Evolutionary conservation across 75 land plant genomes (phyloP), one percentile per base, ranked within the genome.

Genomic region (Azolla pinnata): DNA sequence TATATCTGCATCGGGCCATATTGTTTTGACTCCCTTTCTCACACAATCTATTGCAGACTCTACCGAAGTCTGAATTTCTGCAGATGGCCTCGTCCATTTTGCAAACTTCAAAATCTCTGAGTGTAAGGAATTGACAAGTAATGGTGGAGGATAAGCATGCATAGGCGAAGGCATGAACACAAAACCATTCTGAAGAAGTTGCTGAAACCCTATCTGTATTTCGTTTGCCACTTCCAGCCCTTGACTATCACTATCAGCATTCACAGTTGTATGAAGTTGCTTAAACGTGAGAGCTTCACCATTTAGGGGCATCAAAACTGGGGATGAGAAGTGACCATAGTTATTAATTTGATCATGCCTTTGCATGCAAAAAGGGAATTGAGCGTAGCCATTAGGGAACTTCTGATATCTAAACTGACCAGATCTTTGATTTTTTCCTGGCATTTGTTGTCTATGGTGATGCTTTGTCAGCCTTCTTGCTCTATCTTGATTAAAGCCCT

Each of bases 21-120:
- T 44, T 4, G 19, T 19, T 53, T 67, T 76, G 47, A 76, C 76
- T 19, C 60, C 70, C 33, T 50, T 44, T 18, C 76, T 52, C 28
- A 76, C 66, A 44, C 76, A 76, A 3, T 76, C 63, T 17, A 72
- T 58, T n/a, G 76, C 67, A 56, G 76, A 60, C 29, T 76, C 77
- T 45, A 62, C 79, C 34, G 60, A 63, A 47, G 29, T 34, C 58
- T 76, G 54, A 12, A 68, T 60, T 27, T 44, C 66, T 14, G 66
- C 24, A 19, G 61, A 66, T 8, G 76, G 79, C 29, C 76, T 71
- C 28, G 70, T 69, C 31, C 57, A 66, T 26, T 33, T 12, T 2
- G 77, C 65, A 59, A 73, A 76, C 24, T 73, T 51, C 59, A 73
- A 21, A 23, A 76, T 76, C 46, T 76, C 79, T 7, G 24, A 27